Evolutionary conservation across 768 basidiomycete genomes (phyloP).

Genomic region (Pleurotus citrinopileatus): DNA sequence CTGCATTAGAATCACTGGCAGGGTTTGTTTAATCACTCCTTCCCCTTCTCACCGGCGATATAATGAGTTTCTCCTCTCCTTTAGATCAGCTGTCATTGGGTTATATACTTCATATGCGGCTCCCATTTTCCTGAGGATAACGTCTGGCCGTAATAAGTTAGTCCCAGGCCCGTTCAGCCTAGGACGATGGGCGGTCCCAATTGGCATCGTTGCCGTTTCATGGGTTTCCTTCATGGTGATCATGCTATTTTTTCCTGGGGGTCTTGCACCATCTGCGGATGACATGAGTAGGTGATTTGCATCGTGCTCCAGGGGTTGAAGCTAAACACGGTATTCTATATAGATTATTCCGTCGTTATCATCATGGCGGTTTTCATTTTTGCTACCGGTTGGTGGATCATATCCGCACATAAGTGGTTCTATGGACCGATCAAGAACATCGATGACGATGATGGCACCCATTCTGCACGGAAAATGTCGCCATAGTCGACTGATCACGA

Average conservation of each 20-base stretch:
- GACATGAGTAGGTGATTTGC: constrained; percentile 53
- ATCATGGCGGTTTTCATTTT: constrained; percentile 65
- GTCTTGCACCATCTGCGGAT: constrained; percentile 32
- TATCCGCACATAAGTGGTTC: constrained; percentile 73
- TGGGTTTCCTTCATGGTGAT: constrained; percentile 66
- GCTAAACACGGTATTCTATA: not conserved
- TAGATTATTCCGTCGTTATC: constrained; percentile 70
- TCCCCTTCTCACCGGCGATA: not conserved
- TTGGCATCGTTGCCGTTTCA: constrained; percentile 58
- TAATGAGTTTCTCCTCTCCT: constrained; percentile 2
- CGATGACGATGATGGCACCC: constrained; percentile 20
- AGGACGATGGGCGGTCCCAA: constrained; percentile 56
- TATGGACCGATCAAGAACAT: constrained; percentile 58
- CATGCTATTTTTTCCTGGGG: constrained; percentile 55
- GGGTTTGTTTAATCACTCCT: constrained; percentile 39
- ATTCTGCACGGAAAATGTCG: constrained; percentile 6
- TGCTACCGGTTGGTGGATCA: constrained; percentile 58
- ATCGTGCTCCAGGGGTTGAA: not conserved
- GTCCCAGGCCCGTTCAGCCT: constrained; percentile 59
- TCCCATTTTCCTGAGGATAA: constrained; percentile 70
- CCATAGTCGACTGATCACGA: constrained; percentile 1
- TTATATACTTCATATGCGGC: constrained; percentile 65
- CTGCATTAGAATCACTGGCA: constrained; percentile 64
- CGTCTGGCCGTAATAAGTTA: constrained; percentile 58
- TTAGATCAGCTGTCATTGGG: constrained; percentile 67